These are phyloP conservation scores for Tanacetum coccineum DNA, from an alignment of 129 eudicot species.

Conservation along the genomic window DNA sequence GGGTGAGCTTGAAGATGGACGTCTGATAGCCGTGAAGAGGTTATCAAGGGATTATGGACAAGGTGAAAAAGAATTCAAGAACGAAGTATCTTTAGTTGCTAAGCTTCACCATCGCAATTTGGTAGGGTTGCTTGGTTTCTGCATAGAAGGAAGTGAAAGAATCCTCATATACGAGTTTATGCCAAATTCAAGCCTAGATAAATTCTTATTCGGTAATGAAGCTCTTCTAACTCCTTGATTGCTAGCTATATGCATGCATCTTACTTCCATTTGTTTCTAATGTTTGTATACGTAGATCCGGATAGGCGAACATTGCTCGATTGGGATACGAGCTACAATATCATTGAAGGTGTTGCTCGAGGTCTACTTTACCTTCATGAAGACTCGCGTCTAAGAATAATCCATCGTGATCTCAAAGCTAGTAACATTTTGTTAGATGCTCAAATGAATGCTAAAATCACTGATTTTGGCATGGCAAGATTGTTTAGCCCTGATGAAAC, in stretches of 20 bases:
- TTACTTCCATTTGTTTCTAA: neutral
- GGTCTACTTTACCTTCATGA: slow-evolving; percentile 23
- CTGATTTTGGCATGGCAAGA: too few relatives aligned
- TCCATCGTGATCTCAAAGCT: too few relatives aligned
- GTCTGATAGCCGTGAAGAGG: slow-evolving; percentile 37
- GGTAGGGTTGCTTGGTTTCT: slow-evolving; percentile 33
- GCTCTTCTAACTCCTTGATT: neutral
- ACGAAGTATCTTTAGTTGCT: slow-evolving; percentile 29
- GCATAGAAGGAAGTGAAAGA: slow-evolving; percentile 25
- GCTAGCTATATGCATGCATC: too few relatives aligned
- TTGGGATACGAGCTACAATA: slow-evolving; percentile 27
- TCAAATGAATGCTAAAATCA: too few relatives aligned
- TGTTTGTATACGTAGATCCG: slow-evolving; percentile 1
- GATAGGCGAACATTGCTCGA: slow-evolving; percentile 8
- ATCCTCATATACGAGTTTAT: slow-evolving; percentile 7
- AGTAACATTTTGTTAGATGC: too few relatives aligned
- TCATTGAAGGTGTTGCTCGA: slow-evolving; percentile 25
- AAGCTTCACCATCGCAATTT: slow-evolving; percentile 28
- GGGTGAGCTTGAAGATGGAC: slow-evolving; percentile 36
- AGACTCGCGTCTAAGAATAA: too few relatives aligned
- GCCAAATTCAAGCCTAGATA: slow-evolving; percentile 36
- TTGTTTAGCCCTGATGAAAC: slow-evolving; percentile 21
- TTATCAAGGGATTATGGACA: slow-evolving; percentile 30
- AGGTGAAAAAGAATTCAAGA: slow-evolving; percentile 43
- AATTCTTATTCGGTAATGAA: slow-evolving; percentile 34